Conservation (phyloP, 768 basidiomycete species). For the Phylloporus scabripes region DNA sequence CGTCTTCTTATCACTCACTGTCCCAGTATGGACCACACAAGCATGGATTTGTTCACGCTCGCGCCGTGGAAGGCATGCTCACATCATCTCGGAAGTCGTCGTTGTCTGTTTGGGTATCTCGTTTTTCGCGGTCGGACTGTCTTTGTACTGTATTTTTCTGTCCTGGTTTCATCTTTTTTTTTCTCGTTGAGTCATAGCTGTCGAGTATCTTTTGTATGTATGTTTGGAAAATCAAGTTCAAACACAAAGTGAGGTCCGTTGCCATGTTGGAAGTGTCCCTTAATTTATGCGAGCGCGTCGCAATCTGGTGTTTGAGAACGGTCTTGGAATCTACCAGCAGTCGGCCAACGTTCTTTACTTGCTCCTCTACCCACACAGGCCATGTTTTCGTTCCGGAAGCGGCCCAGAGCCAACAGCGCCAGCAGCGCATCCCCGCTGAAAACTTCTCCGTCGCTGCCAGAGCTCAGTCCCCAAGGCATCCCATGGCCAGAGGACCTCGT, state of each 20-base stretch:
- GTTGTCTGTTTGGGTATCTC: conserved; percentile 30
- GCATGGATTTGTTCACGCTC: conserved; percentile 23
- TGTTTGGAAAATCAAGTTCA: conserved; percentile 22
- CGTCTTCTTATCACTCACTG: conserved; percentile 20
- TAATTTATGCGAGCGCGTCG: conserved; percentile 15
- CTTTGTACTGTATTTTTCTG: conserved; percentile 32
- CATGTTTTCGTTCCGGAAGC: conserved; percentile 76
- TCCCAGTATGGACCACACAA: conserved; percentile 28
- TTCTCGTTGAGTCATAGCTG: conserved; percentile 19
- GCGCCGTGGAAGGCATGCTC: conserved; percentile 27
- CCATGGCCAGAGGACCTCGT: conserved; percentile 84
- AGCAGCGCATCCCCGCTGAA: conserved; percentile 43
- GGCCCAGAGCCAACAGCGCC: conserved; percentile 46
- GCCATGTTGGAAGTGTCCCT: conserved; percentile 24
- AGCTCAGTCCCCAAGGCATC: conserved; percentile 67
- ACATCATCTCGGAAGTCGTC: conserved; percentile 27
- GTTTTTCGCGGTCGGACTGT: conserved; percentile 29
- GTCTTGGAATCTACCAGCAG: conserved; percentile 15
- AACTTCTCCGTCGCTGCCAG: conserved; percentile 77
- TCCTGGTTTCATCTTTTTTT: conserved; percentile 17
- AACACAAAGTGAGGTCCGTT: conserved; percentile 13
- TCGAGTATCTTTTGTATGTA: conserved; percentile 27
- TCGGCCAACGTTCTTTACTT: conserved; percentile 23
- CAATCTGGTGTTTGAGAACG: conserved; percentile 8
- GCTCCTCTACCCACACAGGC: conserved; percentile 18